Base-by-base conservation (phyloP, 176 grass and related monocot genomes). In the Olyra latifolia region DNA sequence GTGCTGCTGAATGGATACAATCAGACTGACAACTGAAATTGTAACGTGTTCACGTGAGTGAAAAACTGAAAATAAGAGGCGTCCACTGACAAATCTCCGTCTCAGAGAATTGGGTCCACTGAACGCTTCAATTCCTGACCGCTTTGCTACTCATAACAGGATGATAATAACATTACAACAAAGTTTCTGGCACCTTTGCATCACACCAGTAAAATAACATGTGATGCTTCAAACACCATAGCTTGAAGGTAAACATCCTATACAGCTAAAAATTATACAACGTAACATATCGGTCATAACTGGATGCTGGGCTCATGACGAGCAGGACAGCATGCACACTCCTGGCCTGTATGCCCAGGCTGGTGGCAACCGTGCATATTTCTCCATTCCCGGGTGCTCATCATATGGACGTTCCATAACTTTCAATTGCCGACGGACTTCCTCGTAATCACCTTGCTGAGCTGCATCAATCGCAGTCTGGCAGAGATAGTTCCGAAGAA, bases 301-400 rank as follows among this genome's bases (percentile, higher is more conserved):
- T 48, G 25, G 43, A 53, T 43, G 5, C 9, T 48, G 12, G 7
- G 41, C 44, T 99, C 90, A 99, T 10, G 96, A 99, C 10, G 96
- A 99, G 84, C 96, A 99, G 17, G 96, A 99, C 17, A 99, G 78
- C 96, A 99, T 99, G 81, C 96, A 83, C n/a, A 99, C 96, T 2
- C 96, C 96, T 5, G 96, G 96, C 75, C 96, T 89, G 80, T 99
- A 99, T 35, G 96, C 96, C 96, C 96, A 99, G 1, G 96, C 92
- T 16, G 96, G 96, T 8, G 92, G 96, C 75, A 99, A 71, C 44
- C 92, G 74, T 4, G 96, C 96, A 3, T 98, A 98, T 39, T 93
- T 98, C 84, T 93, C 96, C 96, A 98, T 93, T 42, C 90, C 92
- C 0, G 84, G 90, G 30, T 95, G 96, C 9, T 95, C 96, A 42